Evolutionary conservation across 306 rosid species (phyloP), one percentile per base, ranked within the genome.

Genomic region (Gillenia trifoliata): DNA sequence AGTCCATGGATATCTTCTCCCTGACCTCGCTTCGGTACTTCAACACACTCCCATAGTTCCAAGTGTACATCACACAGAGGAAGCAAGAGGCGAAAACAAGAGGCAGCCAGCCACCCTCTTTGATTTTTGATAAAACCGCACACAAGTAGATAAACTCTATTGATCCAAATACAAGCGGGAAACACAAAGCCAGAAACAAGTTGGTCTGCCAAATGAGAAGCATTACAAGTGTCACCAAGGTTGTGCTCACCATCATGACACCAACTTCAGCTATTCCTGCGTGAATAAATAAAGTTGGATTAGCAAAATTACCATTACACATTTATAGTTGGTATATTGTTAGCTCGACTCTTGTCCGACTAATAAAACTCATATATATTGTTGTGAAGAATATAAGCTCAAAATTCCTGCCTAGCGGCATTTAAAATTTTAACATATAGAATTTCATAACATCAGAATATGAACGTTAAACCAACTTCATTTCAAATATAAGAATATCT

Each of bases 241-340:
- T 80, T 66, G 97, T 90, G 85, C 93, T 94, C 78, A 90, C 99
- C 66, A 94, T 81, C 99, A 94, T 94, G 52, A 94, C 98, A 52
- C 96, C 98, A 68, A 94, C 98, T 92, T 94, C 98, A 78, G 98
- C 98, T 66, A 94, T 91, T 70, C 98, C 98, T 94, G 90, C 70
- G 77, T 74, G 73, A 74, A 55, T 55, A 73, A 4, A 68, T 23
- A 64, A 74, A 67, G 64, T 65, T 7, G 43, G 77, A 71, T 83
- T 66, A 85, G 79, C 66, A 78, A 59, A 73, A 47, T 55, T 63
- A 34, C 3, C 43, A 50, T 8, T 63, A 12, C 33, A 45, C 52
- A 45, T 45, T 45, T 15, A 45, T 16, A 49, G 61, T 47, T 49
- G 38, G 40, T 71, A 55, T 15, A 50, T 50, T 52, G 8, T 30